A percentile compares a stretch with the other conserved stretches of the same genome.
phyloP scores from a whole-genome alignment of 2,329 filamentous ascomycete species.

The Ophiognomonia clavigignenti-juglandacearum region DNA sequence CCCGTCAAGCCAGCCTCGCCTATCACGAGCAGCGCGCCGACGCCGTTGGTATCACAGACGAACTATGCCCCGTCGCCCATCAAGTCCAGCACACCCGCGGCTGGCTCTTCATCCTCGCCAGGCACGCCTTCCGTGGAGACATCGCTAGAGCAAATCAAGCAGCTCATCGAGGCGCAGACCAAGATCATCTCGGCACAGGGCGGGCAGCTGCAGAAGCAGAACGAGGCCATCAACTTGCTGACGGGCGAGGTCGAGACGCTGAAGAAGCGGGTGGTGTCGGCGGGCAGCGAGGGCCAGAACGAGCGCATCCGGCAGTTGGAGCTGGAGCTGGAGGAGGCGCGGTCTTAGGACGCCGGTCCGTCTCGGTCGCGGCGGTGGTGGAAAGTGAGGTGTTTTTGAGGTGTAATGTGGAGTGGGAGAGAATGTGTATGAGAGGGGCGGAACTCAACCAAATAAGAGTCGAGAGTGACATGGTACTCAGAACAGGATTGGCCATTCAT shows the following conservation, averaged over 20 bases:
- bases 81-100: conserved; percentile 28
- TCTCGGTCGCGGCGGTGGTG: too few relatives aligned
- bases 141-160: conserved; percentile 72
- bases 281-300: conserved; percentile 54
- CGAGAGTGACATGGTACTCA: not conserved
- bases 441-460: too few relatives aligned
- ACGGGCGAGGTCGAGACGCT: conserved; percentile 72
- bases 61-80: conserved; percentile 26
- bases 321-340: conserved; percentile 60
- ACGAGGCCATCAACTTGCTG: conserved; percentile 66
- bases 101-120: conserved; percentile 34
- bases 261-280: conserved; percentile 68
- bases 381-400: too few relatives aligned
- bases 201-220: conserved; percentile 63
- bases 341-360: too few relatives aligned
- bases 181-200: conserved; percentile 72
- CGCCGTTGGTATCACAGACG: conserved; percentile 16
- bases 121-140: conserved; percentile 53
- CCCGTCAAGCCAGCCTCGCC: conserved; percentile 40
- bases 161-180: conserved; percentile 70
- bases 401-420: too few relatives aligned
- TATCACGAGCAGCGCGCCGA: conserved; percentile 33
- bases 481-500: too few relatives aligned
- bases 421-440: too few relatives aligned
- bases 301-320: conserved; percentile 64